Evolutionary conservation across 495 filamentous ascomycete genomes (phyloP), one percentile per base, ranked within the genome.

Genomic region (Glutinoglossum americanum): DNA sequence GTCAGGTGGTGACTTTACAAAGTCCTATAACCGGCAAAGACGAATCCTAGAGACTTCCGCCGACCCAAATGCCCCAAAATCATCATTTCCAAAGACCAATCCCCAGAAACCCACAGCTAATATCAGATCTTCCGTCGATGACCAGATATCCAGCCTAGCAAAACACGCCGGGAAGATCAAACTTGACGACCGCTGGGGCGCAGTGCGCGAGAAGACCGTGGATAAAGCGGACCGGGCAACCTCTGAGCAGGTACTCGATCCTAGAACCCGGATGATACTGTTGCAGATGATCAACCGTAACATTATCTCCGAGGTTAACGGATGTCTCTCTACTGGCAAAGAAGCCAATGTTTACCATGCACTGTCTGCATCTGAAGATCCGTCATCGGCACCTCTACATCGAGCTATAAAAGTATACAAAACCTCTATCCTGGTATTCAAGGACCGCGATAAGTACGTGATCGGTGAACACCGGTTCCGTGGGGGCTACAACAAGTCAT

Each of bases 321-420:
- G 92, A 10, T 89, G 89, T 67, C 72, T 98, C 60, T 92, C 85
- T 45, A 96, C 92, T 0, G 92, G 92, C 49, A 98, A 98, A 66
- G 92, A 98, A 69, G 92, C 92, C 49, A 97, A 98, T 61, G 92
- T 98, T 23, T 98, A 97, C 70, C 83, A 89, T 60, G 83, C 85
- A 1, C 66, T 87, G 47, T 76, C 76, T 0, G 63, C 70, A 10
- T 71, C 74, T 0, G 69, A 75, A 39, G 68, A 72, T 0, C 53
- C 67, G n/a, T 66, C 71, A 17, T 63, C 73, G 9, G 63, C 71
- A 28, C 68, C 73, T 0, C 57, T 74, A 3, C 80, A 87, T 60
- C 81, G 87, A 54, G 92, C 92, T 15, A 87, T 98, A 72, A 98
- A 98, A 69, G 84, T 98, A 25, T 98, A 97, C 77, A 97, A 97